Percentiles rank a stretch among this genome's conserved stretches.
Conservation (phyloP, 2,329 filamentous ascomycete genomes). For the Aspergillus persii region DNA sequence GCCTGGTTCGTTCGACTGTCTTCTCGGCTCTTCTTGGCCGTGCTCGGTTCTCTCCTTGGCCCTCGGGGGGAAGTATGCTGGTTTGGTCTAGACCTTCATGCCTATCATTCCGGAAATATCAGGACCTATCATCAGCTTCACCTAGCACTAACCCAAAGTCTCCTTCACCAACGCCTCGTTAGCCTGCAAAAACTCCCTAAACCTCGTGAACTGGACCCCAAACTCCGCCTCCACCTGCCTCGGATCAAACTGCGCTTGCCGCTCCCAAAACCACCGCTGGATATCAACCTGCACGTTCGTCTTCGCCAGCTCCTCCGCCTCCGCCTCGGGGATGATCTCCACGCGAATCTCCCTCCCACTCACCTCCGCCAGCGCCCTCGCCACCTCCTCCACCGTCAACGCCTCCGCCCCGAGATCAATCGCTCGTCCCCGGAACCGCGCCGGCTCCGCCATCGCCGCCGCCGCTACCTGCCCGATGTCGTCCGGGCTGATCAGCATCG, state of each 20-base stretch:
- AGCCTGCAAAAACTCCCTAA: neutral
- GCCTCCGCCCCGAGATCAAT: neutral
- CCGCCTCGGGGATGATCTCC: neutral
- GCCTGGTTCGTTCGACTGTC: neutral
- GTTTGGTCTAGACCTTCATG: no score
- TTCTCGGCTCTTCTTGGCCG: no score
- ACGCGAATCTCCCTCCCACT: neutral
- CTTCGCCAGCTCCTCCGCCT: neutral
- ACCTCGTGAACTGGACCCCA: neutral
- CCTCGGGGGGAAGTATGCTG: no score
- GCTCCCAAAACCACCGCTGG: neutral
- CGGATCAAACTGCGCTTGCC: neutral
- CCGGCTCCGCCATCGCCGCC: neutral
- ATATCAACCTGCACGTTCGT: neutral
- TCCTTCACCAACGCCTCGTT: neutral
- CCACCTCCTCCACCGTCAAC: neutral
- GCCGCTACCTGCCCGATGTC: neutral
- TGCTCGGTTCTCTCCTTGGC: no score
- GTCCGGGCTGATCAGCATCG: neutral
- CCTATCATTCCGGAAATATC: no score
- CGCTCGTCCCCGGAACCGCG: neutral
- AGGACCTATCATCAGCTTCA: neutral
- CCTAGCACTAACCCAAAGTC: neutral
- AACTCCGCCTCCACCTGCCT: neutral
- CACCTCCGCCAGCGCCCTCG: neutral